A percentile compares a stretch with the other conserved stretches of the same genome.
Evolutionary conservation across 306 rosid genomes (phyloP).

Genomic region (Sicyos edulis): DNA sequence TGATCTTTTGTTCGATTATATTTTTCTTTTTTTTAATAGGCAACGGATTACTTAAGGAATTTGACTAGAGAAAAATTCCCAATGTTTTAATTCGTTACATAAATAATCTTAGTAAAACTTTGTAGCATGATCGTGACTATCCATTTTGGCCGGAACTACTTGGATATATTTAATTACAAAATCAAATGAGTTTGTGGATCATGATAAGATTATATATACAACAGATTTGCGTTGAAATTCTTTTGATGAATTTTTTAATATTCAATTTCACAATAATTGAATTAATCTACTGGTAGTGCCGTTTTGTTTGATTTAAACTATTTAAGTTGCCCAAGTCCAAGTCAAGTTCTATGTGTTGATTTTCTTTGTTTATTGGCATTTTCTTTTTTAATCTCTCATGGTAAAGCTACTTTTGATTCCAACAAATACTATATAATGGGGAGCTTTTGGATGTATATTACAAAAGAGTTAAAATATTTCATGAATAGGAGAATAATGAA

Average conservation of each 20-base stretch:
- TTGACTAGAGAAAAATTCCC: neutral
- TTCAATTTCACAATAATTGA: neutral
- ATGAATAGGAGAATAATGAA: too few relatives aligned
- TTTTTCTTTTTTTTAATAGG: neutral
- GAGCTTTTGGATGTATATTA: too few relatives aligned
- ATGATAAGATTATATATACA: neutral
- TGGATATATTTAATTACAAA: neutral
- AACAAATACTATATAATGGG: too few relatives aligned
- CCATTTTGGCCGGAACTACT: neutral
- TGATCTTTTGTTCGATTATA: too few relatives aligned
- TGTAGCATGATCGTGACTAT: neutral
- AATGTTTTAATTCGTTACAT: neutral
- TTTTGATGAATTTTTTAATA: neutral
- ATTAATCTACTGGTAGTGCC: too few relatives aligned
- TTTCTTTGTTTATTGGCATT: neutral
- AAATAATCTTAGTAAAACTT: neutral
- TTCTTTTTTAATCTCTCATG: neutral
- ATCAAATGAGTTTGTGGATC: neutral
- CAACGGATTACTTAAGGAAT: neutral
- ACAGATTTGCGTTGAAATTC: neutral
- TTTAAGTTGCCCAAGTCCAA: constrained; percentile 2
- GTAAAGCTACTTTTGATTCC: too few relatives aligned
- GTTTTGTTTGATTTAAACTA: neutral
- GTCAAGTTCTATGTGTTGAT: neutral
- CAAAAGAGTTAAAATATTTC: too few relatives aligned